Evolutionary conservation across 345 rosid genomes (phyloP), one percentile per base, ranked within the genome.

Genomic region (Populus nigra): DNA sequence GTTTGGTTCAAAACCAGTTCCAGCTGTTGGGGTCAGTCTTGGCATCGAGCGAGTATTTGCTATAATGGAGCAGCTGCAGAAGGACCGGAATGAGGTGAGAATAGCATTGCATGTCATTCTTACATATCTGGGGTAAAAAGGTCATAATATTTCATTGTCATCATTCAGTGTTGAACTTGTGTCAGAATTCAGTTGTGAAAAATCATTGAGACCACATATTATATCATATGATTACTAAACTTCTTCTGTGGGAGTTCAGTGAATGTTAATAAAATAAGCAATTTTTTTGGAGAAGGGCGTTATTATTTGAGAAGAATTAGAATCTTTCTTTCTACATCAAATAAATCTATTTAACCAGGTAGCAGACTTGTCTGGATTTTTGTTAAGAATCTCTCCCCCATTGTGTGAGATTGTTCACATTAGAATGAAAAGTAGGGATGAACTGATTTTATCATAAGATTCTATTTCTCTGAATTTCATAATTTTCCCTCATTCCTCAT

Each of bases 21-120:
- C 98, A 3, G 93, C 97, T 9, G 97, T 93, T 81, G 98, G 99
- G 15, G 84, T 93, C 84, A 93, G 99, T 84, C 92, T 93, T 65
- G 99, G 98, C 53, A 96, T 96, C 61, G 98, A 96, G 76, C 86
- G 98, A 63, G 96, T 93, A 65, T 89, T 96, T 82, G 82, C 89
- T 27, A 93, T 96, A 81, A 90, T 93, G 98, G 94, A 93, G 87
- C 91, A 89, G 75, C 78, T 84, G 38, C 88, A 88, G 78, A 84
- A 88, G 73, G 91, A 92, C 31, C 85, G 86, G 65, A 90, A 92
- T 70, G 90, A 91, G 89, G 97, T 93, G 63, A 75, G 74, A 23
- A 39, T 39, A 10, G 31, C 47, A 33, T 72, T 66, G 73, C 41
- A 36, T 41, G 57, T 39, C n/a, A 13, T 49, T 73, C n/a, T 15